A percentile compares a stretch with the other conserved stretches of the same genome.
These are phyloP conservation scores for Clathrus columnatus DNA, from an alignment of 768 basidiomycete genomes.

Conservation along the genomic window DNA sequence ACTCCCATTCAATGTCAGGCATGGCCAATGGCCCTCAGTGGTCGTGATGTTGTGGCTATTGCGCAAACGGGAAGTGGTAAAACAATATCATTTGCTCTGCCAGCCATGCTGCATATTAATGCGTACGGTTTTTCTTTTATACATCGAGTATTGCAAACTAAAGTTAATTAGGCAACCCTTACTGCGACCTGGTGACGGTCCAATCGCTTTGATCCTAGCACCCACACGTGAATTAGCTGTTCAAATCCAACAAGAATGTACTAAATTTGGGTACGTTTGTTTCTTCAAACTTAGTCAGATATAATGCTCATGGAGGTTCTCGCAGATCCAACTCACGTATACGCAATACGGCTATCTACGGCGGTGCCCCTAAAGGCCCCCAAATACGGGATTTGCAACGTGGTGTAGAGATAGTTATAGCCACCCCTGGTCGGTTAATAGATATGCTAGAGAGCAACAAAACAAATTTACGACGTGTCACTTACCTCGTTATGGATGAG, in stretches of 20 bases:
- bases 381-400: slow-evolving; percentile 97
- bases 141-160: slow-evolving; percentile 1
- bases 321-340: slow-evolving; percentile 82
- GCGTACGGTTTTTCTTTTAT: slow-evolving; percentile 50
- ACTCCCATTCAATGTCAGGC: slow-evolving; percentile 98
- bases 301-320: slow-evolving; percentile 6
- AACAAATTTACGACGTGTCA: slow-evolving; percentile 92
- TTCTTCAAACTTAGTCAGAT: slow-evolving; percentile 1
- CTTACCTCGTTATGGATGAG: slow-evolving; percentile 98
- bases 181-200: slow-evolving; percentile 88
- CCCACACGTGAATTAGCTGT: slow-evolving; percentile 98
- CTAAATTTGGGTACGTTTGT: slow-evolving; percentile 79
- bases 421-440: slow-evolving; percentile 99
- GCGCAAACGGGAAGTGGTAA: slow-evolving; percentile 99
- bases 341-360: slow-evolving; percentile 97
- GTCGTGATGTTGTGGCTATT: slow-evolving; percentile 91
- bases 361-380: slow-evolving; percentile 96
- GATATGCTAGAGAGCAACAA: slow-evolving; percentile 98
- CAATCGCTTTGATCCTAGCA: slow-evolving; percentile 92
- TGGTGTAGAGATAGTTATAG: slow-evolving; percentile 96
- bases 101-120: slow-evolving; percentile 99
- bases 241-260: slow-evolving; percentile 97
- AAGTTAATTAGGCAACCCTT: slow-evolving; percentile 68
- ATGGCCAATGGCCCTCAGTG: slow-evolving; percentile 97
- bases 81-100: slow-evolving; percentile 96